Base-by-base conservation (phyloP, 1,139 yeast genomes). In the Geotrichum aggregatum region DNA sequence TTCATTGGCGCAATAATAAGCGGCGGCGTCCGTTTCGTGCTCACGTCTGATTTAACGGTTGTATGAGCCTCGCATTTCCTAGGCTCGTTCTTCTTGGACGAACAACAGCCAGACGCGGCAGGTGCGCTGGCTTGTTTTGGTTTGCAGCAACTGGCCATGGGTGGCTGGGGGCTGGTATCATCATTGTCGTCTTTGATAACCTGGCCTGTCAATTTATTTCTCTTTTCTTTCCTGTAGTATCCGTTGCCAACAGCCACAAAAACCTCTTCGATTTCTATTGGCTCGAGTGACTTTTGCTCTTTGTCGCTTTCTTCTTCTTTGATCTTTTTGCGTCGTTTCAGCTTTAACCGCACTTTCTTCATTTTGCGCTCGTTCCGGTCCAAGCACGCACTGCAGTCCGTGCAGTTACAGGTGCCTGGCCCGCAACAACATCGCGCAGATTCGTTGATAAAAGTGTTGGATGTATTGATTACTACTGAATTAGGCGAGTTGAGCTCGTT, bases 171-270 rank as follows among this genome's bases (percentile, higher is more conserved):
- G 28, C 13, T 46, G 31, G 42, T 7, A 10, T 14, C 33, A n/a
- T 34, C 38, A 21, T 39, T 26, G 30, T 39, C 42, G 16, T 21
- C 30, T 18, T 13, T 13, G 7, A 47, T 18, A 48, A 51, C 49
- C 39, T 50, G 43, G 10, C 47, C 50, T 10, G 52, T 44, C 35
- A 54, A 41, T 28, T 44, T 42, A 49, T 54, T 52, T 36, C 53
- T 44, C 42, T 55, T 40, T 33, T 42, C 61, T 38, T 57, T 59
- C 1, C 66, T 57, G 52, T 66, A 68, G 14, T 68, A 58, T 13
- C 70, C 71, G 48, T 66, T 64, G 7, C 71, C 71, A 1, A 66
- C 70, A 0, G 69, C 68, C 22, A 68, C 63, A 56, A 65, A 68
- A 8, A 66, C 63, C 39, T 50, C 54, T 41, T 50, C 52, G 7